Evolutionary conservation across 306 rosid genomes (phyloP), one percentile per base, ranked within the genome.

Genomic region (Castanea mollissima): DNA sequence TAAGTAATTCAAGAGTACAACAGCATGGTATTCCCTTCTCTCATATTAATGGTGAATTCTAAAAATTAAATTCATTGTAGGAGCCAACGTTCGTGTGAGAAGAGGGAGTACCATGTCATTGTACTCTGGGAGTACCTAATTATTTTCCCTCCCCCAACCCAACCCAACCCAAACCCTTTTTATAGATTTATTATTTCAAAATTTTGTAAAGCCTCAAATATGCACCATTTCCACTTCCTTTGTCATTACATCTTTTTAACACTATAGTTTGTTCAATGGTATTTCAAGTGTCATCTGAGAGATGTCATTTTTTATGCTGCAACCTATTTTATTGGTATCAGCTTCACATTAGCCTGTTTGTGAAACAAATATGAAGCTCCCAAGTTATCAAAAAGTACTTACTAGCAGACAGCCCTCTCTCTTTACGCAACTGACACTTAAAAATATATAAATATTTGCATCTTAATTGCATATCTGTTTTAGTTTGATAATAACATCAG

Each of bases 241-340:
- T 63, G 69, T 38, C 35, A 29, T 15, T 62, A 14, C 32, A 60
- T 60, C 34, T 34, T 62, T 13, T 27, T 27, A 27, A 62, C 35
- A 41, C 3, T 8, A 41, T 49, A 49, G 16, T 49, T 27, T 27
- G 69, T 15, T 63, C 69, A 25, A 10, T 8, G 32, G 29, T 70
- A 13, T 70, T 70, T 49, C 20, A 20, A 38, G 54, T 38, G 12
- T n/a, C 57, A 21, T 12, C 74, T 16, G 27, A 6, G 19, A 21
- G 5, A 75, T 83, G 57, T 44, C 69, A 73, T 74, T 80, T 54
- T 80, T 77, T n/a, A 73, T 73, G 52, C 52, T 15, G 12, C 23
- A 31, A 64, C 46, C 67, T 23, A 64, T 31, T 64, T 15, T 6
- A 32, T 25, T 59, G 67, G 34, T 31, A 5, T 59, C 11, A 25